These are phyloP conservation scores for Bipolaris gigantea DNA, from an alignment of 2,329 filamentous ascomycete genomes.

Conservation along the genomic window DNA sequence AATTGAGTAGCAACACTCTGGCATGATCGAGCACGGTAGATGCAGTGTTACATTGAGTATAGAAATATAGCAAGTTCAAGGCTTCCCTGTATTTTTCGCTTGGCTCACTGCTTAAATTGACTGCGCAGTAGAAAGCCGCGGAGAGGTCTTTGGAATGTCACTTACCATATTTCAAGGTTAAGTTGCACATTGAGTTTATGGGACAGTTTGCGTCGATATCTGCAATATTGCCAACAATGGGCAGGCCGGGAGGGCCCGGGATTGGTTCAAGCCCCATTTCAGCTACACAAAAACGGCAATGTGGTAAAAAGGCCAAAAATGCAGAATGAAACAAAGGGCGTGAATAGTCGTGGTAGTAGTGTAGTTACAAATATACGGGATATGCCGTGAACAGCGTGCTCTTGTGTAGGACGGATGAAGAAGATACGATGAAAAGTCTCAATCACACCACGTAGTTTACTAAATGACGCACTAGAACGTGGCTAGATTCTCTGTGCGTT, in stretches of 20 bases:
- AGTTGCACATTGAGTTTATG: constrained; percentile 55
- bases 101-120: background rate
- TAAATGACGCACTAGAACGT: constrained; percentile 17
- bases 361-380: background rate
- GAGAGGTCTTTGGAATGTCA: background rate
- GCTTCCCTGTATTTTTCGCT: background rate
- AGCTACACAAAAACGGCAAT: background rate
- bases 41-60: background rate
- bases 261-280: constrained; percentile 50
- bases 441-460: constrained; percentile 10
- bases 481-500: constrained; percentile 9
- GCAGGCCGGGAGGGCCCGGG: constrained; percentile 65
- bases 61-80: background rate
- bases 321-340: background rate
- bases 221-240: constrained; percentile 65
- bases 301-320: background rate
- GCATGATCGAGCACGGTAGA: background rate
- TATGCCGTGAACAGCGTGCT: background rate
- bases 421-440: background rate
- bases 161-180: constrained; percentile 68
- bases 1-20: background rate
- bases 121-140: background rate
- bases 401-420: constrained; percentile 8
- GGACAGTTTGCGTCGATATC: constrained; percentile 65
- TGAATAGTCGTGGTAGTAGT: background rate